phyloP scores from a whole-genome alignment of 352 stramenopile species.

The Globisporangium orthogonon region DNA sequence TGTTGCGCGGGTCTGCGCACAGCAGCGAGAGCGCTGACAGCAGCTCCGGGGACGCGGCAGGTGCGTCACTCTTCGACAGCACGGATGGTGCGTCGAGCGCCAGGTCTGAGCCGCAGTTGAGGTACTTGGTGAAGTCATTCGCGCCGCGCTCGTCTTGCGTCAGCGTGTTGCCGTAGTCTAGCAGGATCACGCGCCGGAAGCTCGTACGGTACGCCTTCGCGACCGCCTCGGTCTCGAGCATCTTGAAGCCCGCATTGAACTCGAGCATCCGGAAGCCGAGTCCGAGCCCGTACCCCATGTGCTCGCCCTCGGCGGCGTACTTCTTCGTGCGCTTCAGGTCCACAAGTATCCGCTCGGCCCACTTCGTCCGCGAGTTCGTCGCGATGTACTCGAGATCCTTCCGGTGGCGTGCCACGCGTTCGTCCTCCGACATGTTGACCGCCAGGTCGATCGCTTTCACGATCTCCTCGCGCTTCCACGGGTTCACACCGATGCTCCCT shows the following conservation, averaged over 20 bases:
- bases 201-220: slow-evolving; percentile 85
- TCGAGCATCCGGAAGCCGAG: slow-evolving; percentile 95
- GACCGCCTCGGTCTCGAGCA: slow-evolving; percentile 90
- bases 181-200: slow-evolving; percentile 91
- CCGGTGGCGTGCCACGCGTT: slow-evolving; percentile 60
- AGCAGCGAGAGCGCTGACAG: slow-evolving; percentile 88
- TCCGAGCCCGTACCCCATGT: slow-evolving; percentile 92
- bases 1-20: slow-evolving; percentile 94
- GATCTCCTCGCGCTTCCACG: slow-evolving; percentile 94
- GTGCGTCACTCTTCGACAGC: slow-evolving; percentile 28
- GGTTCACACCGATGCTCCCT: slow-evolving; percentile 96
- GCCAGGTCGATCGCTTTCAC: slow-evolving; percentile 57
- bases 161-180: slow-evolving; percentile 99
- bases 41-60: slow-evolving; percentile 63
- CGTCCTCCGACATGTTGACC: slow-evolving; percentile 65
- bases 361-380: slow-evolving; percentile 94
- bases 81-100: slow-evolving; percentile 23
- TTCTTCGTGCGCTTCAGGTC: slow-evolving; percentile 96
- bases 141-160: slow-evolving; percentile 80
- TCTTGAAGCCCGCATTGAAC: slow-evolving; percentile 94
- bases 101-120: slow-evolving; percentile 34
- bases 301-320: slow-evolving; percentile 82
- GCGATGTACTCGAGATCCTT: slow-evolving; percentile 92
- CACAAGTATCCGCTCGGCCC: slow-evolving; percentile 95
- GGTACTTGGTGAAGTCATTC: slow-evolving; percentile 83